Evolutionary conservation across 495 filamentous ascomycete genomes (phyloP), one percentile per base, ranked within the genome.

Genomic region (Penicillium crystallinum): DNA sequence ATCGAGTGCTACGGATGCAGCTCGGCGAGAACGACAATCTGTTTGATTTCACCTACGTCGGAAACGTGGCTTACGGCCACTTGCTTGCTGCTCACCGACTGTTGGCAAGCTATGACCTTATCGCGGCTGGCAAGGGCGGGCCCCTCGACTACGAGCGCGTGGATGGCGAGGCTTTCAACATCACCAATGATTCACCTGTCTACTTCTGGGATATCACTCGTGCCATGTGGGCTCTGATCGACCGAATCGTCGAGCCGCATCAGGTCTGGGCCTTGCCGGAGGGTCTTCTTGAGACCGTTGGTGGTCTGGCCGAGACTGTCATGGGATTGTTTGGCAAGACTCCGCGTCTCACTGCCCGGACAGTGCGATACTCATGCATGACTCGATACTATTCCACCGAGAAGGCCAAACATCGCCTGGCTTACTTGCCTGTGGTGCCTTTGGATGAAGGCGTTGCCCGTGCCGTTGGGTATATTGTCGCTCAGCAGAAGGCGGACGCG

Each of bases 181-280:
- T 98, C 68, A 97, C 93, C 53, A 97, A 98, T 67, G 91, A 88
- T 62, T 76, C 79, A 47, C 93, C 93, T 0, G 76, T 95, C 19
- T 96, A 95, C 64, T 98, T 98, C 77, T 98, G 92, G 92, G 95
- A 98, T 64, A 87, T 92, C 60, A 79, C 84, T 31, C 84, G 89
- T 34, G 77, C 81, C 34, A 79, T 92, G 27, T 97, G 91, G 90
- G 79, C 76, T 6, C 74, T 83, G n/a, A 83, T 81, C 11, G 83
- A 84, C 33, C 79, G 78, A n/a, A 68, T 76, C 30, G 73, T 81
- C 36, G 80, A 85, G 40, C 79, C 83, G n/a, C 64, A 82, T 22
- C 66, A 87, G 65, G 82, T 90, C 17, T 88, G 85, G 82, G 73
- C 76, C 4, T 76, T 97, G 47, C 76, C 81, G 6, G 77, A 82